phyloP scores from a whole-genome alignment of 331 rosid species.

The Malus hybrid region DNA sequence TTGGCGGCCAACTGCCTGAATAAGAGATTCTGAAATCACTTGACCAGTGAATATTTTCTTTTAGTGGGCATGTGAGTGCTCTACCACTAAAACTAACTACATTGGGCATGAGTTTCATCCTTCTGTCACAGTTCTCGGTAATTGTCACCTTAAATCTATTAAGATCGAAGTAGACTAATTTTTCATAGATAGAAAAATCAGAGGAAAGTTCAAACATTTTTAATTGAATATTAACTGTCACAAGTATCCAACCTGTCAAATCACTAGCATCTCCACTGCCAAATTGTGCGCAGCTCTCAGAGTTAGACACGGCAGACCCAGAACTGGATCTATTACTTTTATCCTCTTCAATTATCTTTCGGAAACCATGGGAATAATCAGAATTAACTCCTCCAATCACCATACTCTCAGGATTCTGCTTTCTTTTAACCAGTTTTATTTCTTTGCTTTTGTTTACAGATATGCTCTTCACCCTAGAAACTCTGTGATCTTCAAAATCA shows the following conservation, averaged over 20 bases:
- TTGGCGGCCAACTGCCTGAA: not conserved
- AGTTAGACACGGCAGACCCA: conserved; percentile 89
- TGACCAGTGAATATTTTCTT: not conserved
- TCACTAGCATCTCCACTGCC: conserved; percentile 83
- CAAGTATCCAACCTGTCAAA: conserved; percentile 72
- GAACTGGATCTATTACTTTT: conserved; percentile 90
- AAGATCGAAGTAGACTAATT: not conserved
- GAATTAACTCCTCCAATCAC: conserved; percentile 33
- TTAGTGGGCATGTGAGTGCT: not conserved
- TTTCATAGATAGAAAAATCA: not conserved
- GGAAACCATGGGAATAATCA: conserved; percentile 61
- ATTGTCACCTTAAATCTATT: not conserved
- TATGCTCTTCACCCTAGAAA: conserved; percentile 60
- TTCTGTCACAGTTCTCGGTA: not conserved
- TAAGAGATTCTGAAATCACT: conserved; percentile 3
- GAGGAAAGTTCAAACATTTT: not conserved
- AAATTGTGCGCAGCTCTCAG: conserved; percentile 94
- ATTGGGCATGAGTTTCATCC: not conserved
- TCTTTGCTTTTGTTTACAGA: conserved; percentile 71
- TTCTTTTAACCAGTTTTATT: conserved; percentile 61
- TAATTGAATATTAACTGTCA: conserved; percentile 8
- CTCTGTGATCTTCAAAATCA: conserved; percentile 67
- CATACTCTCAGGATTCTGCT: conserved; percentile 46
- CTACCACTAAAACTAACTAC: not conserved
- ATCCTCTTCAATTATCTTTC: conserved; percentile 67